phyloP scores from a whole-genome alignment of 495 filamentous ascomycete species.

The Ramalina intermedia region DNA sequence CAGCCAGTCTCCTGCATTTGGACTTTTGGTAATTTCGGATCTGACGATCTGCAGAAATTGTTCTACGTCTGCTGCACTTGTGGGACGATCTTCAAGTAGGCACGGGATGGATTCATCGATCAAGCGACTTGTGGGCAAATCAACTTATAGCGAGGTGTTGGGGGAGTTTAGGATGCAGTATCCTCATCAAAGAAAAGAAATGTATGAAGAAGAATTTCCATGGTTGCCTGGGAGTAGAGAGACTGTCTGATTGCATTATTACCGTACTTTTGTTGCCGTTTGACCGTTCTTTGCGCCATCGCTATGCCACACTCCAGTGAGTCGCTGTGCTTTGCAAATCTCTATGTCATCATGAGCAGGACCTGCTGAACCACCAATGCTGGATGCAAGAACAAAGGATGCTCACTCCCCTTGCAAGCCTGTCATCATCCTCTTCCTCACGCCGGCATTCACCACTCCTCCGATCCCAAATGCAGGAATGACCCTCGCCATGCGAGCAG shows the following conservation, averaged over 20 bases:
- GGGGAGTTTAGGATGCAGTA: too few relatives aligned
- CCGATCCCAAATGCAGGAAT: slow-evolving; percentile 89
- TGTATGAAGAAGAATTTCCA: too few relatives aligned
- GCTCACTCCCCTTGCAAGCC: slow-evolving; percentile 24
- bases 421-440: slow-evolving; percentile 47
- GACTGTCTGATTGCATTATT: too few relatives aligned
- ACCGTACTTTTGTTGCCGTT: too few relatives aligned
- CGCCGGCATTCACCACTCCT: slow-evolving; percentile 69
- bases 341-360: not conserved
- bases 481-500: slow-evolving; percentile 78
- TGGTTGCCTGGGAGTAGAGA: too few relatives aligned
- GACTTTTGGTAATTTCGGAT: slow-evolving; percentile 12
- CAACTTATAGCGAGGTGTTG: too few relatives aligned
- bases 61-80: slow-evolving; percentile 94
- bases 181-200: too few relatives aligned
- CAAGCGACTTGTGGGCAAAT: too few relatives aligned
- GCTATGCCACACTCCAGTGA: not conserved
- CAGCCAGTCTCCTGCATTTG: not conserved
- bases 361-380: not conserved
- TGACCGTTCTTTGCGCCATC: not conserved
- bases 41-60: slow-evolving; percentile 54
- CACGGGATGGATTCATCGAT: not conserved
- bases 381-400: not conserved
- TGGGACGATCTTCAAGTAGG: slow-evolving; percentile 35
- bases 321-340: not conserved